Evolutionary conservation across 139 green algal genomes (phyloP).

Genomic region (Closterium sp.): DNA sequence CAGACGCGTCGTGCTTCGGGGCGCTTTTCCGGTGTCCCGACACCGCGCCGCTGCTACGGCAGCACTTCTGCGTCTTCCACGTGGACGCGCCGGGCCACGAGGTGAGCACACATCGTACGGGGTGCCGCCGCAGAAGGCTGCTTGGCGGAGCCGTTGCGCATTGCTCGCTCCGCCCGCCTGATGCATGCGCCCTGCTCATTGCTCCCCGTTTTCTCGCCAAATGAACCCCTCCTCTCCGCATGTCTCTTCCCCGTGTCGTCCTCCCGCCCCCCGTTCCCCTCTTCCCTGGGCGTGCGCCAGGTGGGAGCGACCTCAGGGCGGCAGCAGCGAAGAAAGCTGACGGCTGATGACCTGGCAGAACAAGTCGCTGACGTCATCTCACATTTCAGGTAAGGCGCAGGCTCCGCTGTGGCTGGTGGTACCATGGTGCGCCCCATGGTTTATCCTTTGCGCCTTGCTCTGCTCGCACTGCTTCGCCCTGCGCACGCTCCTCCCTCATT

Average conservation of each 20-base stretch:
- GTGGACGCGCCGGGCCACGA: slow-evolving; percentile 28
- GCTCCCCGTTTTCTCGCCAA: no score
- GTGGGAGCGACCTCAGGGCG: background rate
- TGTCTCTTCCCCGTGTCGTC: background rate
- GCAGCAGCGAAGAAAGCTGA: slow-evolving; percentile 10
- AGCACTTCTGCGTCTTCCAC: slow-evolving; percentile 34
- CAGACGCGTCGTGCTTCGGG: slow-evolving; percentile 23
- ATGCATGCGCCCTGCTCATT: no score
- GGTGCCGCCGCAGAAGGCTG: background rate
- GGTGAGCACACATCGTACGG: background rate
- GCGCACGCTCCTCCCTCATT: background rate
- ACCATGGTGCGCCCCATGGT: no score
- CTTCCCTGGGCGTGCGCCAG: background rate
- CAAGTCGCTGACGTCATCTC: slow-evolving; percentile 24
- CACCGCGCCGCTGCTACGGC: background rate
- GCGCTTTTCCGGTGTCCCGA: slow-evolving; percentile 19
- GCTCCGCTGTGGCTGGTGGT: no score
- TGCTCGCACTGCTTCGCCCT: no score
- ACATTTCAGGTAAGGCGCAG: background rate
- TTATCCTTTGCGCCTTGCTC: no score
- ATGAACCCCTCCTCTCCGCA: no score
- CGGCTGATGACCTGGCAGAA: slow-evolving; percentile 7
- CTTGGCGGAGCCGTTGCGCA: background rate
- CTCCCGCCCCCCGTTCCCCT: no score
- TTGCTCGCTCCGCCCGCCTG: background rate